Percentiles rank a stretch among this genome's conserved stretches.
These are phyloP conservation scores for Ensete glaucum DNA, from an alignment of 176 grass and related monocot genomes.

Conservation along the genomic window DNA sequence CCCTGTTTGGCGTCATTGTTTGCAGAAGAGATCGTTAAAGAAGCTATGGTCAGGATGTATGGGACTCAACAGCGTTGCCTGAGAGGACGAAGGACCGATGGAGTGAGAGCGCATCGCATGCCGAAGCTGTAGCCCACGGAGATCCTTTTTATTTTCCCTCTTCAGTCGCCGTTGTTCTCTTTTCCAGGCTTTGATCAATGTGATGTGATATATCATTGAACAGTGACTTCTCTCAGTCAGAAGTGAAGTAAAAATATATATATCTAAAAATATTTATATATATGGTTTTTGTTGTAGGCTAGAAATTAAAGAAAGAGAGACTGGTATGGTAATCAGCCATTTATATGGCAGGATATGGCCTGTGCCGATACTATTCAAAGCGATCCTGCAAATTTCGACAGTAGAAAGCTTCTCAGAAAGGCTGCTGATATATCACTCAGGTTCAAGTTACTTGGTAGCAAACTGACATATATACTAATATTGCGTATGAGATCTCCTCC, in stretches of 20 bases:
- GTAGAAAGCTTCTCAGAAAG: too few relatives aligned
- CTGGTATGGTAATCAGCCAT: not conserved
- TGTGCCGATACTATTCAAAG: too few relatives aligned
- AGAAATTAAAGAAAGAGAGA: not conserved
- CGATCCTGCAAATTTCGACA: too few relatives aligned
- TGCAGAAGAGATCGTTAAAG: constrained; percentile 2
- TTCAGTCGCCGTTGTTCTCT: not conserved
- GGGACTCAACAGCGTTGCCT: not conserved
- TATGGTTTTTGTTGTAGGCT: not conserved
- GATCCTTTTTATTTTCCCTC: not conserved
- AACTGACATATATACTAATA: too few relatives aligned
- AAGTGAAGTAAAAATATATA: not conserved
- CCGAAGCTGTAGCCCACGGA: not conserved
- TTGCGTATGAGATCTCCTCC: too few relatives aligned
- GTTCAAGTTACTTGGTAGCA: too few relatives aligned
- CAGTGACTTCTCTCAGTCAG: not conserved
- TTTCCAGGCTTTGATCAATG: not conserved
- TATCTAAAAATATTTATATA: not conserved
- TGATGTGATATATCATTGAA: constrained; percentile 2
- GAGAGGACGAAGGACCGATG: not conserved
- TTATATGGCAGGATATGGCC: too few relatives aligned
- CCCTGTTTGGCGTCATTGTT: not conserved
- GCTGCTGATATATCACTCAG: too few relatives aligned
- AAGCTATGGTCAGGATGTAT: constrained; percentile 9
- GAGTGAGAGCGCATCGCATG: not conserved